phyloP scores from a whole-genome alignment of 2,329 filamentous ascomycete species.

The Thielaviopsis musarum region DNA sequence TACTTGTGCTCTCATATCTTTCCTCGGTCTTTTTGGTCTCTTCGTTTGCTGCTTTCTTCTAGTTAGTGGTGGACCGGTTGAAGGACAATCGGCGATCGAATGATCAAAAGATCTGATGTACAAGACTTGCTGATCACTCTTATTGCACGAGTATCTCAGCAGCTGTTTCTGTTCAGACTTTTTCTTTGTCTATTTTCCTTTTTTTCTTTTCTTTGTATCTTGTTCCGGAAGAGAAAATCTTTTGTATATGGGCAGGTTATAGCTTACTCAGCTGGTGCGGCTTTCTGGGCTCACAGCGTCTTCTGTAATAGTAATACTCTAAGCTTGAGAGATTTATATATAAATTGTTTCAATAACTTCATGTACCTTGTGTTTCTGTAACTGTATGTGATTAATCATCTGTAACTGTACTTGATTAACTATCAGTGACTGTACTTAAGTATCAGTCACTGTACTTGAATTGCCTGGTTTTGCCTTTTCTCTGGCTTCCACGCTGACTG shows the following conservation, averaged over 20 bases:
- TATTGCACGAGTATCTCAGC: constrained; percentile 4
- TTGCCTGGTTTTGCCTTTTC: constrained; percentile 12
- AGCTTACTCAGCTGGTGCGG: not conserved
- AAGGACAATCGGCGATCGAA: not conserved
- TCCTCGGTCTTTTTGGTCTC: not conserved
- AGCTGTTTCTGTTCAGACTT: not conserved
- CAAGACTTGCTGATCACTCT: not conserved
- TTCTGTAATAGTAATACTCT: constrained; percentile 12
- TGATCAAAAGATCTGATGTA: too few relatives aligned
- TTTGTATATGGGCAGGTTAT: constrained; percentile 10
- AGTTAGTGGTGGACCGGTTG: not conserved
- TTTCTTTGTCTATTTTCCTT: constrained; percentile 2
- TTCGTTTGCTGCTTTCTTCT: not conserved
- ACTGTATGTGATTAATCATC: constrained; percentile 12
- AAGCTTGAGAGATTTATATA: constrained; percentile 7
- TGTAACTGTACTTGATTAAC: too few relatives aligned
- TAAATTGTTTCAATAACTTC: not conserved
- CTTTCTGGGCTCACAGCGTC: constrained; percentile 7
- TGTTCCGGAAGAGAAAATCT: constrained; percentile 5
- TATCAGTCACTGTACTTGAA: too few relatives aligned
- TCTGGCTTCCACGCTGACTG: constrained; percentile 22
- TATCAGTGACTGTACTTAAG: too few relatives aligned
- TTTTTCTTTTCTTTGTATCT: not conserved
- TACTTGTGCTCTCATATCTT: not conserved
- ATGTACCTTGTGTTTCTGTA: not conserved